Base-by-base conservation (phyloP, 2,329 filamentous ascomycete species). In the Botrytis sinoallii region DNA sequence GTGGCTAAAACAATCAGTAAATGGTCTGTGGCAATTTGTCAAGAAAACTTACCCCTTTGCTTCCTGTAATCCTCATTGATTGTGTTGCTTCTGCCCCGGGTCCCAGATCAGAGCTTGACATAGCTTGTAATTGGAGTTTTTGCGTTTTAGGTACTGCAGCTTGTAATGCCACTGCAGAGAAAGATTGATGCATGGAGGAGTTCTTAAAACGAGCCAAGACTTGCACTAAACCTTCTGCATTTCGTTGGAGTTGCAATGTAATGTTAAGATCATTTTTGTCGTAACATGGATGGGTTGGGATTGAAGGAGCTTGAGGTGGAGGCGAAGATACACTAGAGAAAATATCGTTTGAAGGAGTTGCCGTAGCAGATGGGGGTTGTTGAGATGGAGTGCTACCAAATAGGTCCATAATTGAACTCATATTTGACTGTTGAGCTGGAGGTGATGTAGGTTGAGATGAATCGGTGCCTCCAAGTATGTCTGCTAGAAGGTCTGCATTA, bases 121-220 rank as follows among this genome's bases (percentile, higher is more conserved):
- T 97, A 74, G 92, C 93, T 82, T 97, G 92, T 77, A 99, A 85
- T 81, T 98, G 94, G 79, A 99, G 84, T 82, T 96, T 97, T 84
- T 99, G 96, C 63, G 93, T 94, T 84, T 98, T 99, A 14, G 96
- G 96, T 71, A 99, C 96, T 0, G 96, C 96, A 61, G 95, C 96
- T 82, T 99, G 96, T 77, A 99, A 83, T 40, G 93, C 93, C 44
- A 98, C 93, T 64, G 88, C 89, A 25, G 90, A 90, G 67, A 98
- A 86, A 22, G 85, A 84, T 22, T 86, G 87, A 44, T 91, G 89
- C 74, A 87, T 86, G 22, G 91, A 92, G 0, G 84, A 88, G 82
- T 98, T 98, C 57, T 88, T 89, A 86, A 99, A 99, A 14, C 91
- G 90, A 25, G 94, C 94, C 68, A 91, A 86, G 10, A 97, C 91